Conservation (phyloP, 2,329 filamentous ascomycete genomes). For the Ascomycota sp. region DNA sequence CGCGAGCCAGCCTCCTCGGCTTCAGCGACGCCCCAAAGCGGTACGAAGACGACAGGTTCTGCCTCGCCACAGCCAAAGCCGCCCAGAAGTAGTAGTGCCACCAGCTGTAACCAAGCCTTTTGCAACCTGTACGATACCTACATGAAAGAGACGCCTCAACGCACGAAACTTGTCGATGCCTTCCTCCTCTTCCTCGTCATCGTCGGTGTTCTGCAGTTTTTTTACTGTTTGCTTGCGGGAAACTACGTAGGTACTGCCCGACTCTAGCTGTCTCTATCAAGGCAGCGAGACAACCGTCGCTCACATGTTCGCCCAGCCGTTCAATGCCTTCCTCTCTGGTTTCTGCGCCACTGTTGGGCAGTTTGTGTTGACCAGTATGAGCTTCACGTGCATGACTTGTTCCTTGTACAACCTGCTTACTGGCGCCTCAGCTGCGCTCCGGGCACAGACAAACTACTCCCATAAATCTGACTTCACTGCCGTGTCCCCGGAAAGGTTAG, state of each 20-base stretch:
- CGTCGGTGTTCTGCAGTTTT: conserved; percentile 75
- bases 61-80: conserved; percentile 6
- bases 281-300: not conserved
- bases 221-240: conserved; percentile 75
- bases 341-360: conserved; percentile 90
- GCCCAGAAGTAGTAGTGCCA: conserved; percentile 8
- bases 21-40: conserved; percentile 10
- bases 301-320: conserved; percentile 40
- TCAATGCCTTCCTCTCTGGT: conserved; percentile 93
- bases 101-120: conserved; percentile 35
- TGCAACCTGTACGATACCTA: conserved; percentile 58
- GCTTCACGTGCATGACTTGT: not conserved
- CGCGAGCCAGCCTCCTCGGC: conserved; percentile 13
- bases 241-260: conserved; percentile 55
- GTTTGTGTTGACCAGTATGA: conserved; percentile 76
- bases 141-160: conserved; percentile 58
- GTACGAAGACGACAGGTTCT: conserved; percentile 9
- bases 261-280: no score
- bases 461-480: conserved; percentile 58
- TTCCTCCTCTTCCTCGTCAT: conserved; percentile 76
- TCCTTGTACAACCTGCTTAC: not conserved
- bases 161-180: conserved; percentile 73
- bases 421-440: conserved; percentile 34
- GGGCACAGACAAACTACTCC: conserved; percentile 74
- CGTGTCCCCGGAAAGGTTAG: conserved; percentile 60